These are phyloP conservation scores for Elaeis guineensis DNA, from an alignment of 176 grass and related monocot genomes.

Conservation along the genomic window DNA sequence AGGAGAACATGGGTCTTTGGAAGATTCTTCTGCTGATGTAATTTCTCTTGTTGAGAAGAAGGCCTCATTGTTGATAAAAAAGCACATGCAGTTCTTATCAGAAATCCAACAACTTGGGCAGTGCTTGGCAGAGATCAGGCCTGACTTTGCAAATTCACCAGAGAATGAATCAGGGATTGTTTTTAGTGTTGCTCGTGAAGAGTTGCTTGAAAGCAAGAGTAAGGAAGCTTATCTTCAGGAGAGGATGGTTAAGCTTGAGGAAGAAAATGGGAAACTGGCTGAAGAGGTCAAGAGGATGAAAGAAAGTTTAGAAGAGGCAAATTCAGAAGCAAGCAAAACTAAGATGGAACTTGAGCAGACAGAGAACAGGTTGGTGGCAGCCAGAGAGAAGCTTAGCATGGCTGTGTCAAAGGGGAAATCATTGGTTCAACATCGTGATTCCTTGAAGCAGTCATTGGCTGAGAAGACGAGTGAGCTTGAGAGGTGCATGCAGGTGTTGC, in stretches of 20 bases:
- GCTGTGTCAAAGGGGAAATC: conserved; percentile 95
- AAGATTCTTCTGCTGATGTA: conserved; percentile 27
- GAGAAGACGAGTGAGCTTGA: conserved; percentile 64
- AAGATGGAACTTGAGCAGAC: conserved; percentile 67
- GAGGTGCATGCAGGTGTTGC: conserved; percentile 43
- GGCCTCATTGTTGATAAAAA: conserved; percentile 43
- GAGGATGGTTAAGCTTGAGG: conserved; percentile 27
- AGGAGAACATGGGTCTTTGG: conserved; percentile 24
- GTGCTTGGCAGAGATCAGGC: conserved; percentile 47
- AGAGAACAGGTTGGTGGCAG: conserved; percentile 52
- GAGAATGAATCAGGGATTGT: conserved; percentile 26
- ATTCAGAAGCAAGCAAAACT: conserved; percentile 46
- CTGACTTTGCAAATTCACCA: conserved; percentile 33
- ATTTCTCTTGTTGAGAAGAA: conserved; percentile 57
- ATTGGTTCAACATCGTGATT: conserved; percentile 86
- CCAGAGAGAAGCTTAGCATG: conserved; percentile 82
- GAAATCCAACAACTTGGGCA: conserved; percentile 59
- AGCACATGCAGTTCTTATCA: conserved; percentile 40
- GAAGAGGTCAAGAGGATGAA: conserved; percentile 52
- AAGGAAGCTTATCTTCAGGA: conserved; percentile 50
- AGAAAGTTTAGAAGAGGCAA: conserved; percentile 41
- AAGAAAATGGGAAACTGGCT: conserved; percentile 51
- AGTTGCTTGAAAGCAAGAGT: conserved; percentile 69
- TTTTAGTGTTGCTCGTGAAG: conserved; percentile 35
- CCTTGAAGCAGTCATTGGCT: conserved; percentile 73